Conservation (phyloP, 805 yeast species). For the Cyberlindnera sargentensis region DNA sequence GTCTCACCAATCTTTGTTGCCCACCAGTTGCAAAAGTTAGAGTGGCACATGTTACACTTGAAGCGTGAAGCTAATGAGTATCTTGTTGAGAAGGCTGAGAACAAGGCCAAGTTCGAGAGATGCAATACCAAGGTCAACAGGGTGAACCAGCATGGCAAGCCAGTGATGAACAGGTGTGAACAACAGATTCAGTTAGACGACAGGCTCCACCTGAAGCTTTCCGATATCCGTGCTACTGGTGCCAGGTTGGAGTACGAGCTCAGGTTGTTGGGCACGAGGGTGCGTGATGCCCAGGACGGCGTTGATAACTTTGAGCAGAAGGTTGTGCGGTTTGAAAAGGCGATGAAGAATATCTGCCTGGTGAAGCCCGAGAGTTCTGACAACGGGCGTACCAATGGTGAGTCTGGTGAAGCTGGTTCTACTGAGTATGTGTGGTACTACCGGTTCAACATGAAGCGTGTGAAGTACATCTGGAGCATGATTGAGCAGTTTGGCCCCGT, state of each 20-base stretch:
- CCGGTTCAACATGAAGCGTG: constrained; percentile 6
- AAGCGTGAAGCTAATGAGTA: not conserved
- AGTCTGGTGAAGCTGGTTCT: too few species aligned
- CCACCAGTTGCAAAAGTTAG: constrained; percentile 5
- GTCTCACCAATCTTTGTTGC: constrained; percentile 12
- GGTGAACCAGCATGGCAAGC: constrained; percentile 12
- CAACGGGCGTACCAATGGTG: not conserved
- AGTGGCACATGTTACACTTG: not conserved
- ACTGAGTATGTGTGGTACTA: not conserved
- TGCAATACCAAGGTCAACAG: constrained; percentile 1
- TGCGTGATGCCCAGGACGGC: constrained; percentile 62
- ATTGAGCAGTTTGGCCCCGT: constrained; percentile 11
- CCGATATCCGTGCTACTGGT: constrained; percentile 47
- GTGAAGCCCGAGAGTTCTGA: not conserved
- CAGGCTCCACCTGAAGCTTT: constrained; percentile 31
- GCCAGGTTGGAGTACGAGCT: constrained; percentile 63
- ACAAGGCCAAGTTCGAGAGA: constrained; percentile 1
- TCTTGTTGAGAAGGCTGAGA: constrained; percentile 1
- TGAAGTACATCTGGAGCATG: constrained; percentile 7
- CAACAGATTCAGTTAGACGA: constrained; percentile 20
- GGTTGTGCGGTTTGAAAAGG: constrained; percentile 28
- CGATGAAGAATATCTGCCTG: constrained; percentile 7
- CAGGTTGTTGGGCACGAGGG: constrained; percentile 48
- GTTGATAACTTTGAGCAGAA: constrained; percentile 37
- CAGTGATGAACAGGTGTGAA: constrained; percentile 17